Evolutionary conservation across 768 basidiomycete genomes (phyloP).

Genomic region (Psilocybe azurescens): DNA sequence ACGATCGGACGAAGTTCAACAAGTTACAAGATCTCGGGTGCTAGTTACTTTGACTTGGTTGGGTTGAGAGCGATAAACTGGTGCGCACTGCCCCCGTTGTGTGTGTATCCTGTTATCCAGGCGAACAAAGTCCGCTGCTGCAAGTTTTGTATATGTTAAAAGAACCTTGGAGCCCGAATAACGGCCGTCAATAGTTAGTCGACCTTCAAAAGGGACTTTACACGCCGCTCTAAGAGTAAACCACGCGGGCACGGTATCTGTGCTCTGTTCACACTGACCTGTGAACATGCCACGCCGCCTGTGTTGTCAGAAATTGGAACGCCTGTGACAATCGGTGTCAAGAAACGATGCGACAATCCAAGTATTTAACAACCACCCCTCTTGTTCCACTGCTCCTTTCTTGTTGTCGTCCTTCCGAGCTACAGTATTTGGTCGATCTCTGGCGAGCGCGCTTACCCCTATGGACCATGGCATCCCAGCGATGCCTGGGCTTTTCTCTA

Average conservation of each 20-base stretch:
- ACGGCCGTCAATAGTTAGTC: neutral
- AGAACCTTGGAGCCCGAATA: neutral
- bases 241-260: neutral
- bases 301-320: neutral
- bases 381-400: neutral
- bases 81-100: neutral
- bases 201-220: neutral
- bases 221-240: slow-evolving; percentile 1
- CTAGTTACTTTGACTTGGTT: neutral
- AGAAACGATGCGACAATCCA: neutral
- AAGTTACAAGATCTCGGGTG: neutral
- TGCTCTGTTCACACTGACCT: neutral
- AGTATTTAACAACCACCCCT: neutral
- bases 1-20: neutral
- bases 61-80: neutral
- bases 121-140: neutral
- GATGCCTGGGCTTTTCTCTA: slow-evolving; percentile 7
- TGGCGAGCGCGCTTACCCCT: neutral
- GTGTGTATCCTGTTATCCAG: neutral
- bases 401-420: neutral
- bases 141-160: neutral
- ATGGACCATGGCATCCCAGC: neutral
- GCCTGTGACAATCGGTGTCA: neutral
- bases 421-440: neutral
- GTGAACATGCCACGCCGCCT: neutral